Conservation (phyloP, 805 yeast genomes). For the Ogataea methanolica region DNA sequence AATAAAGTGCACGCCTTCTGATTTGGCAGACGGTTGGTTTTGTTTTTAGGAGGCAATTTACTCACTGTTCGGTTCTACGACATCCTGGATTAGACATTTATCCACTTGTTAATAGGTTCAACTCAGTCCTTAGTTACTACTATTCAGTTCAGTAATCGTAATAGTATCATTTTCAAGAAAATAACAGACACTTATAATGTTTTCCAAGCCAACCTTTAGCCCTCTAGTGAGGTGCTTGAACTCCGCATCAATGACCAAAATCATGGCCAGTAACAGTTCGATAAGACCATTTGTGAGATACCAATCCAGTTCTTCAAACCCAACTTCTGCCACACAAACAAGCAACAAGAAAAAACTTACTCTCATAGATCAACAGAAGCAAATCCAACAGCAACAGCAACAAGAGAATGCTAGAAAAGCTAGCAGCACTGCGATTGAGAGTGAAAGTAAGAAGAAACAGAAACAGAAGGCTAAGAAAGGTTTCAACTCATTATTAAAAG, state of each 20-base stretch:
- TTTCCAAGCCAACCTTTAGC: background rate
- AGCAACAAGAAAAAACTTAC: slow-evolving; percentile 12
- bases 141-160: no score
- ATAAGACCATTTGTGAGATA: slow-evolving; percentile 5
- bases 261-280: background rate
- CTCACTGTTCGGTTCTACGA: no score
- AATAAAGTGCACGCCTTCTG: no score
- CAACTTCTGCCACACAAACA: slow-evolving; percentile 8
- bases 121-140: no score
- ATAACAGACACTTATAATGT: background rate
- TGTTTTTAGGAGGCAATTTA: no score
- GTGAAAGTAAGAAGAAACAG: slow-evolving; percentile 6
- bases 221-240: background rate
- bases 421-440: slow-evolving; percentile 1
- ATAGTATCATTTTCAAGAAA: no score
- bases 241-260: background rate
- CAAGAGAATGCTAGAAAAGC: slow-evolving; percentile 1
- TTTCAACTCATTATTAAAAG: slow-evolving; percentile 30
- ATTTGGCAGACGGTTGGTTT: no score
- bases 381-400: slow-evolving; percentile 3
- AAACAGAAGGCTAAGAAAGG: slow-evolving; percentile 24
- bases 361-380: slow-evolving; percentile 7
- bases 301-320: slow-evolving; percentile 21
- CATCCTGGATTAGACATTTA: no score
- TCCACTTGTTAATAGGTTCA: no score